phyloP scores from a whole-genome alignment of 352 stramenopile genomes.

The Globisporangium viniferum region DNA sequence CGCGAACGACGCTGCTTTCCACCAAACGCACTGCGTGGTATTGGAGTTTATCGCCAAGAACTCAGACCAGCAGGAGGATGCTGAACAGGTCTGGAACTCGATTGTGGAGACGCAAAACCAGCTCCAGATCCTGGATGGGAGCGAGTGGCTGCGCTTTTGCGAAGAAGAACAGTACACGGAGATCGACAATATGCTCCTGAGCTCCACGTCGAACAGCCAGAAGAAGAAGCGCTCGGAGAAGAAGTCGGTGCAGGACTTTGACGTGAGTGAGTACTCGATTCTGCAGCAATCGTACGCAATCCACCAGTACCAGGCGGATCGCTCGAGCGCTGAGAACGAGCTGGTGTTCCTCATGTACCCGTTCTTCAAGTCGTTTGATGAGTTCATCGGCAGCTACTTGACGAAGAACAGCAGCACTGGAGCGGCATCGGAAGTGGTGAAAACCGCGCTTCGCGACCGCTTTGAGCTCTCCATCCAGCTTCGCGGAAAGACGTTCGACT shows the following conservation, averaged over 20 bases:
- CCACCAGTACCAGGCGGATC: slow-evolving; percentile 69
- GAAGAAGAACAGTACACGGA: slow-evolving; percentile 61
- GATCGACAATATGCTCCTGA: slow-evolving; percentile 39
- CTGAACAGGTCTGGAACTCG: slow-evolving; percentile 36
- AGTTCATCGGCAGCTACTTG: slow-evolving; percentile 36
- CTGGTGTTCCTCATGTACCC: slow-evolving; percentile 71
- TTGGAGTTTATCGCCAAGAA: slow-evolving; percentile 7
- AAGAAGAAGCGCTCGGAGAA: slow-evolving; percentile 22
- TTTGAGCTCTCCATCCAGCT: slow-evolving; percentile 82
- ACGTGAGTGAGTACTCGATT: slow-evolving; percentile 48
- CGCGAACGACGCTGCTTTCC: slow-evolving; percentile 48
- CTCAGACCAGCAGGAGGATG: slow-evolving; percentile 18
- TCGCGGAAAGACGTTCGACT: slow-evolving; percentile 50
- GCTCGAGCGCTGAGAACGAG: slow-evolving; percentile 68
- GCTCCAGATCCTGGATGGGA: slow-evolving; percentile 52
- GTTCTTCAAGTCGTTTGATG: slow-evolving; percentile 60
- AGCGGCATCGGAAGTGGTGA: slow-evolving; percentile 23
- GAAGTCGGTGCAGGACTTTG: slow-evolving; percentile 24
- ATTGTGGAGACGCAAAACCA: slow-evolving; percentile 38
- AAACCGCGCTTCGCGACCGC: slow-evolving; percentile 49
- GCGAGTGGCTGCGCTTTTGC: slow-evolving; percentile 70
- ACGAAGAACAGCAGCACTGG: background rate
- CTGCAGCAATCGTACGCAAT: slow-evolving; percentile 85
- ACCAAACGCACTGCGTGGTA: slow-evolving; percentile 25
- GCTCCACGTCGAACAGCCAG: slow-evolving; percentile 13